Evolutionary conservation across 2,329 filamentous ascomycete species (phyloP).

Genomic region (Tolypocladium album): DNA sequence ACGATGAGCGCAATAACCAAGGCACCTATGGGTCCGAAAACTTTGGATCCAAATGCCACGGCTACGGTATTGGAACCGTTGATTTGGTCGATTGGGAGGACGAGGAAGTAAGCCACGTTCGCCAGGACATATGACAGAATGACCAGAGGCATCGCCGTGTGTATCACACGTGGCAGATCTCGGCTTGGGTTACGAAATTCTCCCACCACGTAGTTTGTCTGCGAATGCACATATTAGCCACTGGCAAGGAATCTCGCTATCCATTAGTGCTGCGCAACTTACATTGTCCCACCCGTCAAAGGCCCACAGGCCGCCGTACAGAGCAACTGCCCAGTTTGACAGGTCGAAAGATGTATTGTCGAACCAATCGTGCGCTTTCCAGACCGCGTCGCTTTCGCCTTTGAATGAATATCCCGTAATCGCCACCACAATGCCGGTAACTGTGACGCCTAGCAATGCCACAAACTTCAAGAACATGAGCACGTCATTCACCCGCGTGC

Average conservation of each 20-base stretch:
- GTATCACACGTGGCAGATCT: slow-evolving; percentile 88
- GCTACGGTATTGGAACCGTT: slow-evolving; percentile 91
- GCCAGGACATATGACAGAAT: slow-evolving; percentile 84
- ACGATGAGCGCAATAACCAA: slow-evolving; percentile 83
- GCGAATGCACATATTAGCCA: slow-evolving; percentile 6
- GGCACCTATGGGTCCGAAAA: slow-evolving; percentile 76
- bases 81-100: slow-evolving; percentile 70
- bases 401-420: slow-evolving; percentile 71
- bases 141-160: slow-evolving; percentile 91
- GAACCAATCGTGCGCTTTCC: slow-evolving; percentile 86
- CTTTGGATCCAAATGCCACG: slow-evolving; percentile 81
- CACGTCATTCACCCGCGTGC: slow-evolving; percentile 76
- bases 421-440: slow-evolving; percentile 83
- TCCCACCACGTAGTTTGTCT: slow-evolving; percentile 96
- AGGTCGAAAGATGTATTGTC: slow-evolving; percentile 69
- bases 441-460: slow-evolving; percentile 73
- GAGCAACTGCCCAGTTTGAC: slow-evolving; percentile 82
- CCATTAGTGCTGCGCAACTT: slow-evolving; percentile 25
- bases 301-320: slow-evolving; percentile 95
- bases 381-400: slow-evolving; percentile 67
- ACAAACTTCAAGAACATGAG: slow-evolving; percentile 98
- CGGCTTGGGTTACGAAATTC: slow-evolving; percentile 88
- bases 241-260: too few species aligned
- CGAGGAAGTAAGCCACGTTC: slow-evolving; percentile 89
- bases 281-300: slow-evolving; percentile 99